Evolutionary conservation across 345 rosid genomes (phyloP), one percentile per base, ranked within the genome.

Genomic region (Mercurialis annua): DNA sequence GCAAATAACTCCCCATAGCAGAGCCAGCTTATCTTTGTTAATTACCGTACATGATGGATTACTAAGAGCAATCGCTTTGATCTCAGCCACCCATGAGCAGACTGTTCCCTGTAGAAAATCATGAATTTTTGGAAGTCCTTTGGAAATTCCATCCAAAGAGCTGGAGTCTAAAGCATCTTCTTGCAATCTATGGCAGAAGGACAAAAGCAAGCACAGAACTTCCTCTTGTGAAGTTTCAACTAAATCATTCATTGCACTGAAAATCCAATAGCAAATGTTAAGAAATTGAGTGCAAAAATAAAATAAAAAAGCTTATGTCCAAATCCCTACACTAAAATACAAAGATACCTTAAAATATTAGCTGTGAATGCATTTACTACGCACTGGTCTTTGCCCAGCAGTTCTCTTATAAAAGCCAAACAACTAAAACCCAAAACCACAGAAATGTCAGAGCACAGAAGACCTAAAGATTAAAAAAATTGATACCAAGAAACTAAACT

Each of bases 211-310:
- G 74, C 31, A 68, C 62, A 89, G 73, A 63, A 84, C 88, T 70
- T 86, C 94, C 64, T 86, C 84, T 46, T 54, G 68, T 69, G 86
- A 83, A 71, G 72, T 74, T 72, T 85, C 89, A 62, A 87, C 81
- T 65, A 86, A 71, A 78, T 82, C 78, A 81, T 86, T 80, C 72
- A 89, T 70, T 14, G 87, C 90, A 71, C 97, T 93, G 89, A 53
- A 85, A 74, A 67, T 64, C 59, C 81, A 64, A 64, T 6, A 50
- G 72, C 21, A 64, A 46, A 77, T 57, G 57, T 77, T 53, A 70
- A 72, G 21, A 62, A 67, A 68, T 66, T 67, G 62, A 10, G 33
- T 20, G 36, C 5, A 33, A 52, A 50, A 49, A 57, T 10, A 59
- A 29, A 52, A 50, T 36, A 57, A 6, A 59, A 29, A 64, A 47